Conservation (phyloP, 176 grass and related monocot species). For the Elaeis guineensis region DNA sequence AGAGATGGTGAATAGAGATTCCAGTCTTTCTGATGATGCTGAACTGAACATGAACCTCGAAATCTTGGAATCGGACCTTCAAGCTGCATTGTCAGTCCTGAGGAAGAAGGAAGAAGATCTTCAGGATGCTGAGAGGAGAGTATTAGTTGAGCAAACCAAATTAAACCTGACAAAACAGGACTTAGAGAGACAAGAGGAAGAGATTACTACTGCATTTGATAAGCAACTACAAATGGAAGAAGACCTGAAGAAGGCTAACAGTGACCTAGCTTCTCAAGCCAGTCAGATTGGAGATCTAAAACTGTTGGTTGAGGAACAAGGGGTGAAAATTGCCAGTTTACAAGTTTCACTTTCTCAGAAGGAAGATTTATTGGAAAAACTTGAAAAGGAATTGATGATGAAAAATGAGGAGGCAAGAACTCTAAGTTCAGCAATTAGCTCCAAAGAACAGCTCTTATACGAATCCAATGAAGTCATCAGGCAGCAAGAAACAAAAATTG, state of each 20-base stretch:
- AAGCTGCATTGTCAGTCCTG: constrained; percentile 48
- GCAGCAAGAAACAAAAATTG: constrained; percentile 43
- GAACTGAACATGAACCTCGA: constrained; percentile 51
- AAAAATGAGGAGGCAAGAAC: constrained; percentile 46
- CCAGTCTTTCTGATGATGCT: constrained; percentile 25
- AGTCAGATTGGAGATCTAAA: constrained; percentile 63
- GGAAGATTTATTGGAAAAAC: constrained; percentile 51
- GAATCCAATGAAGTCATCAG: constrained; percentile 33
- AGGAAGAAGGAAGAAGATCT: constrained; percentile 57
- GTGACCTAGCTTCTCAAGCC: constrained; percentile 47
- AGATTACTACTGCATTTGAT: constrained; percentile 41
- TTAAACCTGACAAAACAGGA: constrained; percentile 57
- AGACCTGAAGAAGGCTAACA: constrained; percentile 45
- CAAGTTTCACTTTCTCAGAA: constrained; percentile 48
- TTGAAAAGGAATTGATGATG: constrained; percentile 46
- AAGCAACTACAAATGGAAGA: constrained; percentile 63
- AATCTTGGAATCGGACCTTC: constrained; percentile 55
- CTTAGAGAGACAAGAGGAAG: constrained; percentile 50
- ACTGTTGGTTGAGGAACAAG: constrained; percentile 45
- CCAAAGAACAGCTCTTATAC: constrained; percentile 42
- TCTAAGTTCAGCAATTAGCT: constrained; percentile 44
- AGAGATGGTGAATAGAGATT: constrained; percentile 10
- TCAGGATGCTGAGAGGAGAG: constrained; percentile 39
- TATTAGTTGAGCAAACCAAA: constrained; percentile 41
- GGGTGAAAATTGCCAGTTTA: constrained; percentile 37